phyloP scores from a whole-genome alignment of 2,329 filamentous ascomycete genomes.

The Dothidotthia symphoricarpi region DNA sequence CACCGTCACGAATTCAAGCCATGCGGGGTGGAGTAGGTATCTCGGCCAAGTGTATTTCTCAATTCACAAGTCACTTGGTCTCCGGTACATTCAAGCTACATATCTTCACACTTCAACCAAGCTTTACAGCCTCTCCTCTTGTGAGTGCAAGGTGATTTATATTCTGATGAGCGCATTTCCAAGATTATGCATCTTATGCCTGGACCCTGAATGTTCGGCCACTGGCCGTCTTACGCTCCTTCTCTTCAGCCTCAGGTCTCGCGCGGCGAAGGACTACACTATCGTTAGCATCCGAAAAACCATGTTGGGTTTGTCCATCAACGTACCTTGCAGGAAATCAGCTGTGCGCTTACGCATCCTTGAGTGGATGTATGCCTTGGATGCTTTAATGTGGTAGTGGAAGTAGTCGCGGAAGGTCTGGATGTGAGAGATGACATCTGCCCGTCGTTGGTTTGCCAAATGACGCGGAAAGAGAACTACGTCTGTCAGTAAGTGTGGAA shows the following conservation, averaged over 20 bases:
- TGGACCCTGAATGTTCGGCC: conserved; percentile 83
- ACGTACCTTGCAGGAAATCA: conserved; percentile 91
- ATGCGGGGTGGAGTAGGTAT: not conserved
- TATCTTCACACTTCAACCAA: too few species aligned
- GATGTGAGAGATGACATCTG: conserved; percentile 96
- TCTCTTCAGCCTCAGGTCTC: conserved; percentile 91
- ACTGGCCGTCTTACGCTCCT: conserved; percentile 96
- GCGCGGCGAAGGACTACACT: conserved; percentile 84
- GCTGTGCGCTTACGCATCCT: conserved; percentile 96
- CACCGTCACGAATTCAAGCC: not conserved
- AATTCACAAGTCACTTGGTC: not conserved
- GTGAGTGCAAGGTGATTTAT: not conserved
- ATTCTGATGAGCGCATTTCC: not conserved
- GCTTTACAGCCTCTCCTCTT: too few species aligned
- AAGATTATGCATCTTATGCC: conserved; percentile 23
- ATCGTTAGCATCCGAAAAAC: conserved; percentile 36
- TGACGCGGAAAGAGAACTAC: conserved; percentile 93
- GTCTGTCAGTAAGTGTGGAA: conserved; percentile 14
- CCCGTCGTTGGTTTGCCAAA: conserved; percentile 82
- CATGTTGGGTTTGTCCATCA: not conserved
- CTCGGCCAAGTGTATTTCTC: not conserved
- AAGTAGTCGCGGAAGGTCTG: conserved; percentile 99
- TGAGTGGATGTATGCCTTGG: conserved; percentile 98
- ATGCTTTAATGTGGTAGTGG: conserved; percentile 99
- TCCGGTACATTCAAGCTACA: too few species aligned